Conservation (phyloP, 2,329 filamentous ascomycete species). For the Coniochaeta sp. region DNA sequence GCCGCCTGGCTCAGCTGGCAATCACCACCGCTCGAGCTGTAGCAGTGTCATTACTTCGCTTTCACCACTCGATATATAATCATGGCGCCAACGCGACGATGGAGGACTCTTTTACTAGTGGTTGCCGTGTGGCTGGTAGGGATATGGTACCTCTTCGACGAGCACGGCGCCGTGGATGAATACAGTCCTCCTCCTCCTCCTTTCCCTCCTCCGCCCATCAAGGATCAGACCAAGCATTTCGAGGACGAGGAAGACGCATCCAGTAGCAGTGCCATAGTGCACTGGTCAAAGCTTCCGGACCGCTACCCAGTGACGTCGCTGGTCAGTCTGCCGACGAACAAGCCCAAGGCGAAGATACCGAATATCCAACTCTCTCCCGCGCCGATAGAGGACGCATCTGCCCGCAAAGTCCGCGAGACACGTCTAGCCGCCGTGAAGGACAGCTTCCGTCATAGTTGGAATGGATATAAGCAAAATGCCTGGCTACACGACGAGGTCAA, state of each 20-base stretch:
- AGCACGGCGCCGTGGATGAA: not conserved
- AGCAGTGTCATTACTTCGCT: not conserved
- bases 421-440: conserved; percentile 37
- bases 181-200: not conserved
- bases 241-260: conserved; percentile 2
- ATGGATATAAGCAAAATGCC: conserved; percentile 50
- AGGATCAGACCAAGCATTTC: conserved; percentile 3
- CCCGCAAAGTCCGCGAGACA: conserved; percentile 25
- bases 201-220: not conserved
- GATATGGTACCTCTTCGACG: conserved; percentile 6
- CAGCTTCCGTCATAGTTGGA: conserved; percentile 48
- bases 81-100: conserved; percentile 1
- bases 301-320: conserved; percentile 24
- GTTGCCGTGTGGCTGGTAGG: conserved; percentile 5
- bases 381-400: conserved; percentile 36
- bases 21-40: not conserved
- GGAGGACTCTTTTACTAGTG: not conserved
- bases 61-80: not conserved
- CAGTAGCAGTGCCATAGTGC: not conserved
- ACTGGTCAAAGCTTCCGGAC: conserved; percentile 25
- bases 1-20: not conserved
- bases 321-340: conserved; percentile 26
- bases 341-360: conserved; percentile 43
- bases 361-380: conserved; percentile 47
- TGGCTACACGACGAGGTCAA: conserved; percentile 56